Conservation (phyloP, 2,329 filamentous ascomycete species). For the Ceratocystis papillata region DNA sequence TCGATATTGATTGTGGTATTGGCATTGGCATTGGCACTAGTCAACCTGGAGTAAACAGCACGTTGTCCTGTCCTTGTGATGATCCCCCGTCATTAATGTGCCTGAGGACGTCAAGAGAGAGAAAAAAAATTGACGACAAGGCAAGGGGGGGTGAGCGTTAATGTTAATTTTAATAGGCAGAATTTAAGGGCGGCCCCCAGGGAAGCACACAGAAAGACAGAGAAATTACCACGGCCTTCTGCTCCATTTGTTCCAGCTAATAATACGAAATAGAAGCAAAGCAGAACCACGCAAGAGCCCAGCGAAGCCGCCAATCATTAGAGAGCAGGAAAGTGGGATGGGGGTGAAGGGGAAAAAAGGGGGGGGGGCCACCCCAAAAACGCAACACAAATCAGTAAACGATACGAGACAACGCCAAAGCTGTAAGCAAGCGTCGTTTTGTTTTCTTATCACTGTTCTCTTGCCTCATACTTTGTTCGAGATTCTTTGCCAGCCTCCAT, state of each 20-base stretch:
- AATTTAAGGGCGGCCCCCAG: neutral
- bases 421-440: constrained; percentile 1
- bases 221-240: neutral
- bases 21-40: too few relatives aligned
- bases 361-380: neutral
- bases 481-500: neutral
- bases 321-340: neutral
- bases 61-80: neutral
- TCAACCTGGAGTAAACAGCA: neutral
- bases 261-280: neutral
- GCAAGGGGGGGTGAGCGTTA: too few relatives aligned
- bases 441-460: neutral
- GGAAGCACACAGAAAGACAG: neutral
- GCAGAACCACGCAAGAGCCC: neutral
- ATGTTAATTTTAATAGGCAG: neutral
- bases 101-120: neutral
- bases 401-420: constrained; percentile 9
- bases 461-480: neutral
- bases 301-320: neutral
- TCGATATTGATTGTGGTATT: too few relatives aligned
- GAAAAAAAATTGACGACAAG: neutral
- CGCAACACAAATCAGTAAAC: constrained; percentile 3
- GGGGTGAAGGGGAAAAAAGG: neutral
- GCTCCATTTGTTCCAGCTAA: neutral
- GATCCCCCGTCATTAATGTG: neutral